Conservation (phyloP, 192 early-diverging fungal species). For the Obelidium mucronatum region DNA sequence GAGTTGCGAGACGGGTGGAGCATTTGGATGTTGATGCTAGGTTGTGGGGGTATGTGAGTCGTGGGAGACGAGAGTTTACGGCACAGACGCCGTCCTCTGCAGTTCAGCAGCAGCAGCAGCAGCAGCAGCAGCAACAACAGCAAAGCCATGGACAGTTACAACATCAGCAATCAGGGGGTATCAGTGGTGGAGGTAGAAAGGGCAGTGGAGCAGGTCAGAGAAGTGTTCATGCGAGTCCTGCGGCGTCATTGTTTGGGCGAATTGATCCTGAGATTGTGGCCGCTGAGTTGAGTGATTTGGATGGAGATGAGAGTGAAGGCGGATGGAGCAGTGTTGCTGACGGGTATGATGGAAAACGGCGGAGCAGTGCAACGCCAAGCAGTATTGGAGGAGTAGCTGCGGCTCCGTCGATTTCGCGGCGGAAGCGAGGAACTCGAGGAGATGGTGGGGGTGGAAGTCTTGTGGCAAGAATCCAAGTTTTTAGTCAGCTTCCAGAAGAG, state of each 20-base stretch:
- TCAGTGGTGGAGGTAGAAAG: background rate
- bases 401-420: background rate
- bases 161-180: background rate
- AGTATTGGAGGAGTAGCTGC: background rate
- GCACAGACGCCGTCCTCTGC: background rate
- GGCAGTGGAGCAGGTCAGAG: background rate
- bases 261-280: slow-evolving; percentile 27
- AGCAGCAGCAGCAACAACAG: background rate
- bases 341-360: background rate
- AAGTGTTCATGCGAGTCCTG: slow-evolving; percentile 3
- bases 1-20: slow-evolving; percentile 77
- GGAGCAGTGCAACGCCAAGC: slow-evolving; percentile 8
- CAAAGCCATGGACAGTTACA: background rate
- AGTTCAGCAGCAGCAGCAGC: background rate
- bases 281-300: slow-evolving; percentile 33
- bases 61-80: background rate
- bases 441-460: background rate
- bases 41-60: slow-evolving; percentile 64
- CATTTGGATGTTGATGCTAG: slow-evolving; percentile 78
- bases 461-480: slow-evolving; percentile 18
- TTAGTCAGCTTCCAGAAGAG: slow-evolving; percentile 9
- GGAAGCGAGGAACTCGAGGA: background rate
- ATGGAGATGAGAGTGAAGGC: slow-evolving; percentile 34
- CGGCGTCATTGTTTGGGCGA: slow-evolving; percentile 23
- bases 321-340: background rate